A percentile compares a stretch with the other conserved stretches of the same genome.
Conservation (phyloP, 257 asterid genomes). For the Solanum tarapatanum region DNA sequence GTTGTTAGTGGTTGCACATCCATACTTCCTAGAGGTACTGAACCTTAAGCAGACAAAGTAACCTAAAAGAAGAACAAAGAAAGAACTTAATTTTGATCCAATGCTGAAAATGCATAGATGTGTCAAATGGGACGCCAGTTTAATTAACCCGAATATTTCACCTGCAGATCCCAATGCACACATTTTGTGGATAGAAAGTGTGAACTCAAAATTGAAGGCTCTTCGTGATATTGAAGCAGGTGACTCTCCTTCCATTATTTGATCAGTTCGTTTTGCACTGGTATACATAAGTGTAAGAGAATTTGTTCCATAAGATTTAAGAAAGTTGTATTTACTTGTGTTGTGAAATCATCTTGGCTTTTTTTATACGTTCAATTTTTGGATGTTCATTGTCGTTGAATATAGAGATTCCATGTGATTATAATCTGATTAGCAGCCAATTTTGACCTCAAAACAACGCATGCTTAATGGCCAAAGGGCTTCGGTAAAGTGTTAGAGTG, state of each 20-base stretch:
- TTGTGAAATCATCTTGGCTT: background rate
- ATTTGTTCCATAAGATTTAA: background rate
- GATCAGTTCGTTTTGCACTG: background rate
- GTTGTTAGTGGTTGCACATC: background rate
- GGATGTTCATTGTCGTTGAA: background rate
- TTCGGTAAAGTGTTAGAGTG: background rate
- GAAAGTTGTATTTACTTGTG: background rate
- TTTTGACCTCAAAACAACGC: background rate
- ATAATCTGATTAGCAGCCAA: background rate
- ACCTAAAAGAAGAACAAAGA: background rate
- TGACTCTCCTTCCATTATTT: conserved; percentile 6
- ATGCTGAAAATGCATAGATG: background rate
- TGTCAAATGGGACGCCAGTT: background rate
- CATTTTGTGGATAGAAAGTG: conserved; percentile 57
- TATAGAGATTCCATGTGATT: background rate
- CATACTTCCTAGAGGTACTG: background rate
- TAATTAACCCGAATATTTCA: background rate
- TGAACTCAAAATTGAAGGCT: conserved; percentile 49
- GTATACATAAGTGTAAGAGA: background rate
- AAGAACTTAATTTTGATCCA: background rate
- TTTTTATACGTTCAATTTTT: background rate
- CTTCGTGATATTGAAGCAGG: conserved; percentile 74
- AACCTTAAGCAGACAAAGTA: background rate
- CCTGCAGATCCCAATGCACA: conserved; percentile 76
- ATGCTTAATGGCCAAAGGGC: background rate